Base-by-base conservation (phyloP, 1,284 basidiomycete genomes). In the Spongiforma sp. region DNA sequence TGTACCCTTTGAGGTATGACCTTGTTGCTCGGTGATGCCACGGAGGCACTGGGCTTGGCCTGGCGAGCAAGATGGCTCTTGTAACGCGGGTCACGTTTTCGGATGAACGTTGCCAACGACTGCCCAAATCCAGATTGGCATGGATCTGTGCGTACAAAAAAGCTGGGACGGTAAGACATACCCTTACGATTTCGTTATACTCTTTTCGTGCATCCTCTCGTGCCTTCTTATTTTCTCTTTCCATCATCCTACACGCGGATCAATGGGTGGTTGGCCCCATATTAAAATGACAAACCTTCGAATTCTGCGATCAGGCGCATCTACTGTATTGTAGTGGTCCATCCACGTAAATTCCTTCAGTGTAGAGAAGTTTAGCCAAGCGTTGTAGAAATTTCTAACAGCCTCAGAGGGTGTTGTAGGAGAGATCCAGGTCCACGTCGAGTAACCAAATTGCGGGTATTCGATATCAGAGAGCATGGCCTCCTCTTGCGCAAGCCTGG, bases 161-260 rank as follows among this genome's bases (percentile, higher is more conserved):
- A 24, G 5, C 19, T 52, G 26, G 24, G 32, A 34, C 5, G 43
- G n/a, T n/a, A 30, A 32, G 4, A 66, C 89, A 62, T 71, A 95
- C 95, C 73, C 91, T 83, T 39, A 99, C 84, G 2, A 91, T 92
- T 54, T 99, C 96, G 71, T 97, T 99, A 78, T 98, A 99, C 69
- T 99, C 97, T 73, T 88, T 88, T 43, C 93, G 85, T 9, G 93
- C 92, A 50, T 94, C 92, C 46, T 98, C 95, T 19, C 96, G 85
- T 11, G 89, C 87, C 71, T 95, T 95, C 78, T 94, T 95, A 78
- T 99, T 99, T 71, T 99, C 98, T 73, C 92, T 94, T 76, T 99
- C 98, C 92, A 99, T 96, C 43, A 95, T 73, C 67, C 94, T 92
- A 62, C 6, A 28, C 30, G 48, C 4, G 66, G 61, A 55, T 67